These are phyloP conservation scores for Blastomyces emzantsi DNA, from an alignment of 2,329 filamentous ascomycete species.

Conservation along the genomic window DNA sequence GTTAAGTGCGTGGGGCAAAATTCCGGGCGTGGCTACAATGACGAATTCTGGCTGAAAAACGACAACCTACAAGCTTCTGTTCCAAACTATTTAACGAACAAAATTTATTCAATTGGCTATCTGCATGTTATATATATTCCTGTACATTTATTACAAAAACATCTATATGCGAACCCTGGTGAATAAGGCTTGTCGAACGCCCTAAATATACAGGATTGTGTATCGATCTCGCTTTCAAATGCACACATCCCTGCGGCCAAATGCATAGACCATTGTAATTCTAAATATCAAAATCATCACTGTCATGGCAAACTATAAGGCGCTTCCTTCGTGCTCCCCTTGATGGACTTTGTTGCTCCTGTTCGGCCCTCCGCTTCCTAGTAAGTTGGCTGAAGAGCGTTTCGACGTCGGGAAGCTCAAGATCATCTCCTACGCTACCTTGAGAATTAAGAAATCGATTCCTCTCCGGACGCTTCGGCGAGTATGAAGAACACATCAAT, in stretches of 20 bases:
- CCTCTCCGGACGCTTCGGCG: background rate
- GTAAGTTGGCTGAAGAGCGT: slow-evolving; percentile 16
- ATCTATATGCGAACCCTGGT: background rate
- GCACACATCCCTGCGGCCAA: background rate
- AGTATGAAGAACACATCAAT: slow-evolving; percentile 17
- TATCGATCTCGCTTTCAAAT: background rate
- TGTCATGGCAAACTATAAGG: slow-evolving; percentile 25
- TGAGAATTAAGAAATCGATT: slow-evolving; percentile 1
- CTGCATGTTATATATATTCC: background rate
- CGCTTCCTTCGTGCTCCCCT: slow-evolving; percentile 17
- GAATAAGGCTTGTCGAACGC: background rate
- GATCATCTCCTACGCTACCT: slow-evolving; percentile 15
- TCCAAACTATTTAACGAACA: background rate
- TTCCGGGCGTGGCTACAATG: slow-evolving; percentile 12
- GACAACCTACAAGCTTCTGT: background rate
- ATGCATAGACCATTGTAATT: background rate
- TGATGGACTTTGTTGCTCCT: slow-evolving; percentile 10
- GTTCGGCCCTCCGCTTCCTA: slow-evolving; percentile 13
- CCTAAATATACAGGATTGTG: no score
- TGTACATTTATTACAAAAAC: background rate
- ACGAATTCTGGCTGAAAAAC: background rate
- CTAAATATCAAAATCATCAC: slow-evolving; percentile 19
- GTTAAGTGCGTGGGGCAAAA: slow-evolving; percentile 16
- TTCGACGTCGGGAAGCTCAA: slow-evolving; percentile 24
- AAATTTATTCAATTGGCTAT: slow-evolving; percentile 1